These are phyloP conservation scores for Pascua guehoae DNA, from an alignment of 1,284 basidiomycete species.

Conservation along the genomic window DNA sequence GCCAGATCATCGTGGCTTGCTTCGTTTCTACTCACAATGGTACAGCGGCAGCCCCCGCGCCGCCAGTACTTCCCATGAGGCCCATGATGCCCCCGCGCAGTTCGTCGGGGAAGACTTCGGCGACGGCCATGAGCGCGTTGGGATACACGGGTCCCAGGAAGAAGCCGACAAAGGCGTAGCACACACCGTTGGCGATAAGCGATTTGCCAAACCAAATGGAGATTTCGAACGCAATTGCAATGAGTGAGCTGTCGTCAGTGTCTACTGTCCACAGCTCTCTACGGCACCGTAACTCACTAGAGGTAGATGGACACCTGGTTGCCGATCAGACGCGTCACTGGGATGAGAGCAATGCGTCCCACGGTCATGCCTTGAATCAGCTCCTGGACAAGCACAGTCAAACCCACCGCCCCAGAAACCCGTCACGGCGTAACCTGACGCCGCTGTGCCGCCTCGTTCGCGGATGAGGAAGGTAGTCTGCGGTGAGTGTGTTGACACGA, in stretches of 20 bases:
- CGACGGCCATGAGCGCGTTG: constrained; percentile 59
- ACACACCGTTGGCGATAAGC: constrained; percentile 55
- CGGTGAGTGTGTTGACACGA: neutral
- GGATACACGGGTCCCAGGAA: constrained; percentile 57
- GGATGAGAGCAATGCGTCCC: constrained; percentile 21
- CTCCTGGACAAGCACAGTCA: too few relatives aligned
- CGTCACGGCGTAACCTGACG: constrained; percentile 18
- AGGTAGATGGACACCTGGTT: constrained; percentile 21
- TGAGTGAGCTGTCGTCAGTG: constrained; percentile 3
- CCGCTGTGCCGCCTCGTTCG: constrained; percentile 15
- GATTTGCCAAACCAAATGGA: constrained; percentile 60
- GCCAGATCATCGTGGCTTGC: neutral
- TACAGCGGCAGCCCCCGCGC: constrained; percentile 60
- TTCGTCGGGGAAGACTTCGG: constrained; percentile 58
- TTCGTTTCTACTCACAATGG: constrained; percentile 50
- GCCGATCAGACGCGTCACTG: constrained; percentile 25
- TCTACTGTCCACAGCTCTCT: neutral
- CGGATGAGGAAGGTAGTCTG: constrained; percentile 19
- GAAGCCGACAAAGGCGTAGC: constrained; percentile 58
- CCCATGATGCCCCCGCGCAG: constrained; percentile 61
- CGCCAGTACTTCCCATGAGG: constrained; percentile 59
- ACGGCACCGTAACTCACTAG: constrained; percentile 13
- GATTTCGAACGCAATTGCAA: constrained; percentile 51
- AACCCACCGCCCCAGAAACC: constrained; percentile 21
- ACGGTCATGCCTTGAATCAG: constrained; percentile 13